Evolutionary conservation across 1,284 basidiomycete genomes (phyloP).

Genomic region (Fomitiporia mediterranea): DNA sequence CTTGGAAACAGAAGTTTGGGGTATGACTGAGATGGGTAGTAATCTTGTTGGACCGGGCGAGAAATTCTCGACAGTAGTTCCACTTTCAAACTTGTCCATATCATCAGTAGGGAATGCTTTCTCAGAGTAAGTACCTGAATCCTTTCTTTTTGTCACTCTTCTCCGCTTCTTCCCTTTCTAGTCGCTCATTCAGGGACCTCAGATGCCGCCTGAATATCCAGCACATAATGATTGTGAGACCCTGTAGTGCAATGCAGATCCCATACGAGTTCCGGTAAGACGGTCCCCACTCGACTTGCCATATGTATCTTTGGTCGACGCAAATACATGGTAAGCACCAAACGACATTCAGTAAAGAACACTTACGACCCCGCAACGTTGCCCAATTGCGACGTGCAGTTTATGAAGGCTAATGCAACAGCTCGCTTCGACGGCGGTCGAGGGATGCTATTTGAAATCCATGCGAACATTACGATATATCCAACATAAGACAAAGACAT

Average conservation of each 20-base stretch:
- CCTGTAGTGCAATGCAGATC: constrained; percentile 44
- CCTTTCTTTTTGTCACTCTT: constrained; percentile 26
- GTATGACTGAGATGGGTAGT: too few relatives aligned
- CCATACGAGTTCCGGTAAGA: constrained; percentile 38
- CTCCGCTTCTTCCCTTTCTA: constrained; percentile 30
- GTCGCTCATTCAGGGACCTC: constrained; percentile 31
- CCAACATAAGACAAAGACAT: constrained; percentile 33
- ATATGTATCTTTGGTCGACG: constrained; percentile 32
- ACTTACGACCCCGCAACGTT: constrained; percentile 33
- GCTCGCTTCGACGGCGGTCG: constrained; percentile 35
- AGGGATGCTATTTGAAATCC: constrained; percentile 34
- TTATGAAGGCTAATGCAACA: constrained; percentile 36
- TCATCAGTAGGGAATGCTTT: too few relatives aligned
- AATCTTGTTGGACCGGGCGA: not conserved
- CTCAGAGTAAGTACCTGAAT: constrained; percentile 31
- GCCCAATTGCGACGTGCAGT: constrained; percentile 29
- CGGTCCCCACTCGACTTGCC: constrained; percentile 37
- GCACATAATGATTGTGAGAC: constrained; percentile 42
- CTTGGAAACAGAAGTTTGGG: not conserved
- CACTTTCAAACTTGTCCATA: not conserved
- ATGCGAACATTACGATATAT: constrained; percentile 34
- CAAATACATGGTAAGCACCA: not conserved
- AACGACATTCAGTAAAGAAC: constrained; percentile 6
- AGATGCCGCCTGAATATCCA: constrained; percentile 42
- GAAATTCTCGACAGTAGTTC: not conserved